These are phyloP conservation scores for Pestalotiopsis sp. DNA, from an alignment of 2,329 filamentous ascomycete species.

Conservation along the genomic window DNA sequence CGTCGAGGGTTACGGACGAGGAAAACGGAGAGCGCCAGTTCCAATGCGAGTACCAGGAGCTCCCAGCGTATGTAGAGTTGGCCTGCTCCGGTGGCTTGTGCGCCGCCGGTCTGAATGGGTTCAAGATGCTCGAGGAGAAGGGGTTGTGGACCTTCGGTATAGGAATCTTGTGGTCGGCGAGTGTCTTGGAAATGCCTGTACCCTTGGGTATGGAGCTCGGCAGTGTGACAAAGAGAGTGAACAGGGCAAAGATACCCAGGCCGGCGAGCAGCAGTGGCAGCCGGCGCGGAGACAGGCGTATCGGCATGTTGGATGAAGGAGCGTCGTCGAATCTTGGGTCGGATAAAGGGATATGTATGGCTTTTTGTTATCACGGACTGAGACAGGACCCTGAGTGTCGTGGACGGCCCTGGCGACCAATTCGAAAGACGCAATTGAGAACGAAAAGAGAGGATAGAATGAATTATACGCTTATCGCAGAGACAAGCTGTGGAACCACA, in stretches of 20 bases:
- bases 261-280: constrained; percentile 51
- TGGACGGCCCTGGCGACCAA: neutral
- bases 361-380: neutral
- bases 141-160: constrained; percentile 49
- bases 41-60: constrained; percentile 86
- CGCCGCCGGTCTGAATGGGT: constrained; percentile 68
- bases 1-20: constrained; percentile 74
- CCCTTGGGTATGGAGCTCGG: constrained; percentile 48
- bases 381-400: neutral
- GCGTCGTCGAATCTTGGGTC: neutral
- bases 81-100: constrained; percentile 74
- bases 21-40: constrained; percentile 92
- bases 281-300: constrained; percentile 53
- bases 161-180: constrained; percentile 48
- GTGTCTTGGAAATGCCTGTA: constrained; percentile 47
- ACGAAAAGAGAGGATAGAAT: neutral
- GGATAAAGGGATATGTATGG: neutral
- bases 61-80: constrained; percentile 76
- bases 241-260: constrained; percentile 53
- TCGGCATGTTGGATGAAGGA: constrained; percentile 39
- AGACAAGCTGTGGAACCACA: neutral
- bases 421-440: neutral
- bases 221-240: constrained; percentile 53
- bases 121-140: constrained; percentile 51
- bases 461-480: neutral